phyloP scores from a whole-genome alignment of 129 eudicot genomes.

The Escallonia herrerae region DNA sequence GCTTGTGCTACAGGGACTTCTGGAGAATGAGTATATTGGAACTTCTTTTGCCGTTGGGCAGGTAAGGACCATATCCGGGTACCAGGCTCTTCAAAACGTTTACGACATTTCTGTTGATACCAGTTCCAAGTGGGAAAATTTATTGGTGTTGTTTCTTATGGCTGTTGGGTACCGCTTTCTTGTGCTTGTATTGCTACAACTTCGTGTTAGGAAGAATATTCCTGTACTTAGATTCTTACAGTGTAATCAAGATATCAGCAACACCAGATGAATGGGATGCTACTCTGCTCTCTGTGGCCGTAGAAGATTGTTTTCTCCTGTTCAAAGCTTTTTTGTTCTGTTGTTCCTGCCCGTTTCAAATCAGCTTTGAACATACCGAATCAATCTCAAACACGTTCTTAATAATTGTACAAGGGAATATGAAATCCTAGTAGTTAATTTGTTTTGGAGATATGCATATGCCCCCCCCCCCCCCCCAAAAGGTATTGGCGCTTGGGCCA shows the following conservation, averaged over 20 bases:
- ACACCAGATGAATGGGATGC: conserved; percentile 34
- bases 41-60: conserved; percentile 79
- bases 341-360: too few relatives aligned
- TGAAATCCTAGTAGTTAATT: too few relatives aligned
- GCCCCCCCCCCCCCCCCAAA: too few relatives aligned
- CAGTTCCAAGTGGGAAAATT: conserved; percentile 66
- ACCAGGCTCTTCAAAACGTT: conserved; percentile 67
- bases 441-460: too few relatives aligned
- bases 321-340: too few relatives aligned
- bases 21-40: conserved; percentile 81
- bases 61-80: conserved; percentile 70
- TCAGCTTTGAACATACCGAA: too few relatives aligned
- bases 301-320: background rate
- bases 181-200: conserved; percentile 59
- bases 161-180: conserved; percentile 62
- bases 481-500: too few relatives aligned
- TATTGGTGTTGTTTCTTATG: conserved; percentile 63
- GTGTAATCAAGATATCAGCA: conserved; percentile 43
- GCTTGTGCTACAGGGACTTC: conserved; percentile 53
- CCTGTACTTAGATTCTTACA: conserved; percentile 32
- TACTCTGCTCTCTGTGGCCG: conserved; percentile 4
- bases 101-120: conserved; percentile 50
- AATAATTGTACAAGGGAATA: too few relatives aligned
- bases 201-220: conserved; percentile 38
- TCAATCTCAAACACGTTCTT: too few relatives aligned